Base-by-base conservation (phyloP, 352 stramenopile genomes). In the Globisporangium paroecandrum region DNA sequence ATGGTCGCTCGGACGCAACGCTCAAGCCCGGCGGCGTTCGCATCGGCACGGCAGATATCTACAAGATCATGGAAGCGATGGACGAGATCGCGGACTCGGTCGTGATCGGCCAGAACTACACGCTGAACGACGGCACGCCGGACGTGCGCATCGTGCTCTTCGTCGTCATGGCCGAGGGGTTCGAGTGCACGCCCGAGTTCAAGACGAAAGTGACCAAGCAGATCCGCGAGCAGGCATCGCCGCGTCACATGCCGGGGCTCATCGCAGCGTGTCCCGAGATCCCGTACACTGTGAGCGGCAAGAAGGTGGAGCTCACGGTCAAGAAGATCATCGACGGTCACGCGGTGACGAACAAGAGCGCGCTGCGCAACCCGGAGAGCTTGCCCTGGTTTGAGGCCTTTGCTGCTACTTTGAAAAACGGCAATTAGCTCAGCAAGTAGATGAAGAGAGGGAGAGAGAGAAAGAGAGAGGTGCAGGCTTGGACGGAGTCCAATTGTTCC, bases 221-320 rank as follows among this genome's bases (percentile, higher is more conserved):
- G 22, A 90, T 94, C 67, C 83, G 82, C 8, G 76, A 86, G 36
- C 72, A 88, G 74, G 76, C 76, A 36, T 90, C 82, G 25, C 85
- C 83, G 13, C 83, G 85, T 8, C 85, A 94, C 71, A 77, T 94
- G 51, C 86, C 86, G 4, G 74, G 74, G 0, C 65, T 83, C 29
- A 78, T 94, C n/a, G 76, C 83, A 32, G 75, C 75, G 8, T 90
- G 82, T 27, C 86, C 86, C 4, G 82, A 84, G 32, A 92, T 94
- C 64, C 86, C 86, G 41, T 83, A 90, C 72, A 94, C 83, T 1
- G 79, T 90, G 58, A 92, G 82, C 55, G 85, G 85, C 32, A 94
- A 94, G 73, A 92, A 91, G 60, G 83, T 94, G 43, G 86, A 94
- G 66, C 72, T 94, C 43, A 89, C 83, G 13, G 82, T 91, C 32